phyloP scores from a whole-genome alignment of 768 basidiomycete genomes.

The Russula ochroleuca region DNA sequence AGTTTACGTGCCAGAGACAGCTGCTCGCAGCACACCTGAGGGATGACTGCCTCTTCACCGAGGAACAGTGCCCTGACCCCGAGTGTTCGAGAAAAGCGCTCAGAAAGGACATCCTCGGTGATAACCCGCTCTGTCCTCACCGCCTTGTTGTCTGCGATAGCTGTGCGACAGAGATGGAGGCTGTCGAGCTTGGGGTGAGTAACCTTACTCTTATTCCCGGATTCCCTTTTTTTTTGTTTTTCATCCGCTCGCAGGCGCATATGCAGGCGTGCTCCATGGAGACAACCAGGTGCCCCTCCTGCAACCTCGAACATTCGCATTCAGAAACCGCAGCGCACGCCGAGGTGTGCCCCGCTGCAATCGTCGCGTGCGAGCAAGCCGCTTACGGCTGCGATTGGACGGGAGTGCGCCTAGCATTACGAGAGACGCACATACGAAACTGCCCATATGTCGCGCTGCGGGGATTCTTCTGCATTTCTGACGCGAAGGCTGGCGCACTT shows the following conservation, averaged over 20 bases:
- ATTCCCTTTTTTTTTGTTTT: not conserved
- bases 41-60: conserved; percentile 55
- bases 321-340: conserved; percentile 37
- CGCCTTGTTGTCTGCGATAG: conserved; percentile 34
- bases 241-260: conserved; percentile 31
- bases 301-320: conserved; percentile 38
- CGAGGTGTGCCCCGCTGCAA: conserved; percentile 38
- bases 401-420: conserved; percentile 41
- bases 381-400: conserved; percentile 52
- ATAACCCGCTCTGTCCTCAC: conserved; percentile 36
- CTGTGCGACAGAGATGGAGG: conserved; percentile 36
- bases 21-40: conserved; percentile 57
- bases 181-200: conserved; percentile 36
- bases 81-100: conserved; percentile 44
- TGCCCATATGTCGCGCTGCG: conserved; percentile 62
- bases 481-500: conserved; percentile 37
- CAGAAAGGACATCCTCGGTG: conserved; percentile 40
- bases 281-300: conserved; percentile 40
- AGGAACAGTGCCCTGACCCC: conserved; percentile 47
- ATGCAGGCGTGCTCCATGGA: conserved; percentile 38
- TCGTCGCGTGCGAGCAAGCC: conserved; percentile 45
- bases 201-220: conserved; percentile 27
- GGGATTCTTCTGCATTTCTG: conserved; percentile 50
- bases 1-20: conserved; percentile 61
- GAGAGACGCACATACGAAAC: conserved; percentile 37